Percentiles rank a stretch among this genome's conserved stretches.
phyloP scores from a whole-genome alignment of 2,329 filamentous ascomycete genomes.

The Neopestalotiopsis rosae region DNA sequence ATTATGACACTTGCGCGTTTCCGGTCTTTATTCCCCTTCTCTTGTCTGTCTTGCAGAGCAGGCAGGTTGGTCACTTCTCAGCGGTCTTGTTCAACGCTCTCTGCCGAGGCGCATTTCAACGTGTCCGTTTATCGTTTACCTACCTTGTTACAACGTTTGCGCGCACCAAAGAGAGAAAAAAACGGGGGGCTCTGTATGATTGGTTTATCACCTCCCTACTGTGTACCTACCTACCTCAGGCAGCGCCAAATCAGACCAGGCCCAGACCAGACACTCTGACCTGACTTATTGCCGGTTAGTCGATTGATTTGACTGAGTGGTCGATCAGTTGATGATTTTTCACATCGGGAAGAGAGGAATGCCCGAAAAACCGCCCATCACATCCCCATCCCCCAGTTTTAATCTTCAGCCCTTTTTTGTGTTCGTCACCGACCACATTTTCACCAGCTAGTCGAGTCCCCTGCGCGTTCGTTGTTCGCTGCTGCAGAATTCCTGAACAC shows the following conservation, averaged over 20 bases:
- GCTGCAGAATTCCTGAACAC: slow-evolving; percentile 6
- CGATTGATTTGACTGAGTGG: neutral
- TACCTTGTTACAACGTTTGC: neutral
- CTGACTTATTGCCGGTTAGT: neutral
- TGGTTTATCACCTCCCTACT: neutral
- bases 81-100: neutral
- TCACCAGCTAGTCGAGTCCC: neutral
- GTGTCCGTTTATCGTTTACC: neutral
- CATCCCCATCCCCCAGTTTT: neutral
- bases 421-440: slow-evolving; percentile 8
- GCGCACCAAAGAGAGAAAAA: neutral
- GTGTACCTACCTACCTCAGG: no score
- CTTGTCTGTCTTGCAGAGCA: neutral
- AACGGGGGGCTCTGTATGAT: neutral
- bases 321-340: neutral
- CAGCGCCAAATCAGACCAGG: no score
- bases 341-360: neutral
- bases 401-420: neutral
- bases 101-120: neutral
- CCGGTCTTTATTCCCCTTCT: neutral
- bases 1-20: neutral
- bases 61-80: neutral
- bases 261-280: no score
- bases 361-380: neutral
- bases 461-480: neutral